These are phyloP conservation scores for Amorphotheca resinae DNA, from an alignment of 495 filamentous ascomycete species.

Conservation along the genomic window DNA sequence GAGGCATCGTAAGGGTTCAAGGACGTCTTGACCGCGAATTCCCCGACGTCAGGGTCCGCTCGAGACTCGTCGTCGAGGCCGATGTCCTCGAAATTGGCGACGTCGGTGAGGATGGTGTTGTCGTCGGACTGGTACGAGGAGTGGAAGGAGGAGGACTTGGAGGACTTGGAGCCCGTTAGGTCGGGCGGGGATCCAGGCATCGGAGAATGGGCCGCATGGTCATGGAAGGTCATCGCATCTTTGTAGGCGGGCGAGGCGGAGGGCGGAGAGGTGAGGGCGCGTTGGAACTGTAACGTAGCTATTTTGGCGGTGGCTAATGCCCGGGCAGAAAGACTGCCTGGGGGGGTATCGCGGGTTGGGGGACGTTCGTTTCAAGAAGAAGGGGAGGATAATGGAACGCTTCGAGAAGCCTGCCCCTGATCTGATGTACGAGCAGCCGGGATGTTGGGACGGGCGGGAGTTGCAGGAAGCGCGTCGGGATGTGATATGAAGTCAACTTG, in stretches of 20 bases:
- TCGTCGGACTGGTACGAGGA: slow-evolving; percentile 64
- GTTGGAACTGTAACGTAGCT: slow-evolving; percentile 10
- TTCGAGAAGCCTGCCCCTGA: too few relatives aligned
- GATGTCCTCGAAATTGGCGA: slow-evolving; percentile 86
- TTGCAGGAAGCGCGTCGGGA: too few relatives aligned
- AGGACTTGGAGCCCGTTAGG: slow-evolving; percentile 74
- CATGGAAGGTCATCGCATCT: slow-evolving; percentile 46
- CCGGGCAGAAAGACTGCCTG: not conserved
- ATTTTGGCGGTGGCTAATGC: slow-evolving; percentile 20
- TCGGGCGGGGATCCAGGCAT: slow-evolving; percentile 72
- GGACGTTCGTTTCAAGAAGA: too few relatives aligned
- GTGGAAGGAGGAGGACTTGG: slow-evolving; percentile 71
- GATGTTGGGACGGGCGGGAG: too few relatives aligned
- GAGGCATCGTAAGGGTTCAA: slow-evolving; percentile 29
- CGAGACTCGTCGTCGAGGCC: slow-evolving; percentile 60
- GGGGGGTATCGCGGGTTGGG: not conserved
- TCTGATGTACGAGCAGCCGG: too few relatives aligned
- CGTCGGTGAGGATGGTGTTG: slow-evolving; percentile 40
- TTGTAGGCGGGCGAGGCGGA: slow-evolving; percentile 10
- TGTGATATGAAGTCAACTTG: too few relatives aligned
- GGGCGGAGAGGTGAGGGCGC: slow-evolving; percentile 10
- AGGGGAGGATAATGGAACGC: too few relatives aligned
- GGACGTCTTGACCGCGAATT: slow-evolving; percentile 35
- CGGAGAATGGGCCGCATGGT: slow-evolving; percentile 30
- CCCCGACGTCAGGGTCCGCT: slow-evolving; percentile 27